A percentile compares a stretch with the other conserved stretches of the same genome.
Conservation (phyloP, 805 yeast species). For the Kodamaea jinghongensis region DNA sequence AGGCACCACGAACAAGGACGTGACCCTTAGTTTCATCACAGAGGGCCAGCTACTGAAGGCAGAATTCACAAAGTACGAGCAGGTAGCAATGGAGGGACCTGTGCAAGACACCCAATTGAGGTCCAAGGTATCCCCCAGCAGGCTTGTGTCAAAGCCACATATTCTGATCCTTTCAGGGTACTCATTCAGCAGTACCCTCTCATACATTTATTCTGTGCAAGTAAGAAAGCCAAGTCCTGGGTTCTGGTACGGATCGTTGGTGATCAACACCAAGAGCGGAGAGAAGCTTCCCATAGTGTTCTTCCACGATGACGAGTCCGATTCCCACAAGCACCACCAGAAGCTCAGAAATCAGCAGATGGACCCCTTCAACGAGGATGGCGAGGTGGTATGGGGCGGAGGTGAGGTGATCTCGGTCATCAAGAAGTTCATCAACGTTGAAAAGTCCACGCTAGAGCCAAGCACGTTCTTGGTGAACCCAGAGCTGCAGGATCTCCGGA, state of each 20-base stretch:
- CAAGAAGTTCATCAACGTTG: slow-evolving; percentile 55
- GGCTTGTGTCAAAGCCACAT: slow-evolving; percentile 50
- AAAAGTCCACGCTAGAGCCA: slow-evolving; percentile 67
- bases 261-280: slow-evolving; percentile 65
- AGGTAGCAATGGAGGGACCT: slow-evolving; percentile 46
- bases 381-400: slow-evolving; percentile 86
- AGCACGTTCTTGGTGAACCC: slow-evolving; percentile 79
- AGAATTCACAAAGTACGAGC: slow-evolving; percentile 46
- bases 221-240: slow-evolving; percentile 80
- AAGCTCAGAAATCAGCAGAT: slow-evolving; percentile 60
- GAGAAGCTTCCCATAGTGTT: slow-evolving; percentile 79
- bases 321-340: slow-evolving; percentile 66
- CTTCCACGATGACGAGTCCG: slow-evolving; percentile 87
- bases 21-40: slow-evolving; percentile 68
- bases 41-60: slow-evolving; percentile 45
- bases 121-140: neutral
- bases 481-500: slow-evolving; percentile 57
- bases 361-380: slow-evolving; percentile 64
- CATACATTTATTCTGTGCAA: slow-evolving; percentile 73
- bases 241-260: slow-evolving; percentile 89
- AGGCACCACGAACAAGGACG: slow-evolving; percentile 50
- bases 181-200: slow-evolving; percentile 63
- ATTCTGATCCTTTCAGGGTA: slow-evolving; percentile 54
- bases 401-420: slow-evolving; percentile 63
- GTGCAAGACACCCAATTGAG: neutral